Conservation (phyloP, 1,139 yeast genomes). For the Yamadazyma dendronema region DNA sequence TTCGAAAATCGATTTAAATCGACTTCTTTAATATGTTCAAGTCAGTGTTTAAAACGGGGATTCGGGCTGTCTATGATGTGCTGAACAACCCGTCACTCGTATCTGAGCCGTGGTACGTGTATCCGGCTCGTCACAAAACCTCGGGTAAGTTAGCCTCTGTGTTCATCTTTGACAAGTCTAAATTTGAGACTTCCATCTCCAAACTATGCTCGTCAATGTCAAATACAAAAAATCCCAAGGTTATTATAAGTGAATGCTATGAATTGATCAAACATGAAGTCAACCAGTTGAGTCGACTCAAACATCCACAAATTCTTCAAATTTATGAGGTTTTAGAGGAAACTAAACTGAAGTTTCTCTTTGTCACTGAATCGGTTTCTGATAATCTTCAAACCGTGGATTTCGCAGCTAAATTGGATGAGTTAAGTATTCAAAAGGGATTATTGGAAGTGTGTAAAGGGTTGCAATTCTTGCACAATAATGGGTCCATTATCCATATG, state of each 20-base stretch:
- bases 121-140: constrained; percentile 72
- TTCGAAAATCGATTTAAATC: too few relatives aligned
- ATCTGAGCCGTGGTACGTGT: constrained; percentile 83
- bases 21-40: constrained; percentile 35
- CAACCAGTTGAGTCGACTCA: constrained; percentile 68
- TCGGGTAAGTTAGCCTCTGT: constrained; percentile 67
- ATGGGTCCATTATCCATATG: constrained; percentile 72
- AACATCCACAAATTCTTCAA: constrained; percentile 84
- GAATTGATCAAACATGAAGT: constrained; percentile 51
- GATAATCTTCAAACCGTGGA: constrained; percentile 55
- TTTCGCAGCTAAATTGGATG: constrained; percentile 49
- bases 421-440: constrained; percentile 81
- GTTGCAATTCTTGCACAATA: constrained; percentile 74
- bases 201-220: constrained; percentile 50
- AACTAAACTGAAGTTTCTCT: constrained; percentile 70
- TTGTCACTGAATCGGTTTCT: constrained; percentile 80
- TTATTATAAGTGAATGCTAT: constrained; percentile 38
- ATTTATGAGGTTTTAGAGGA: constrained; percentile 88
- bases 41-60: constrained; percentile 56
- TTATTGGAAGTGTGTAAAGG: constrained; percentile 76
- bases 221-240: constrained; percentile 37
- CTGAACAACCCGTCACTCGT: constrained; percentile 72
- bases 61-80: constrained; percentile 69
- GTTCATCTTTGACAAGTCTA: constrained; percentile 83
- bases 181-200: constrained; percentile 56